Base-by-base conservation (phyloP, 495 filamentous ascomycete species). In the Xylaria bambusicola region DNA sequence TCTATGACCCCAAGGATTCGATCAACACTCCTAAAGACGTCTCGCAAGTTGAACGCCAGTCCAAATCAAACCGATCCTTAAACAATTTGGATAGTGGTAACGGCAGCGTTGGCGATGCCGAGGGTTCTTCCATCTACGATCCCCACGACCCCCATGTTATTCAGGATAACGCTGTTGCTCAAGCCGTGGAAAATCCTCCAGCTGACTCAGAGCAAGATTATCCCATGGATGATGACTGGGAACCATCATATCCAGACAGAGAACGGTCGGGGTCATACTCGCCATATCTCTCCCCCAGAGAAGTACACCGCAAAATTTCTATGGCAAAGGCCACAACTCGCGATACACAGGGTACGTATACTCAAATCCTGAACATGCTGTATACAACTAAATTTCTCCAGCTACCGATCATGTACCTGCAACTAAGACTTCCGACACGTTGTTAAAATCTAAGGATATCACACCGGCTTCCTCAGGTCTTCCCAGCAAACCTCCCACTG, bases 201-300 rank as follows among this genome's bases (percentile, higher is more conserved):
- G 54, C 20, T 5, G 56, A n/a, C n/a, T n/a, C 41, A 10, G 66
- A 65, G 44, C 65, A 45, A 26, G 65, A 66, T 7, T 68, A 66
- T 41, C 61, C 55, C 20, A 61, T 65, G 2, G 65, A 54, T 56
- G 68, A 61, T 8, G 65, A 66, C 20, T 70, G 68, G 68, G 68
- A 70, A 27, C 65, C 62, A 33, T 52, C 59, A 0, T 55, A 61
- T 21, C 63, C 52, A 59, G 71, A 64, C 31, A 73, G 72, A 15
- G 77, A 79, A 45, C 65, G 74, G 21, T 80, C 79, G 6, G 79
- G 75, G 3, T 81, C 80, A 3, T 82, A 84, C 52, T 84, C 81
- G 7, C 80, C 80, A 7, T 79, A 82, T 44, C 63, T 78, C 0
- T 80, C 80, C 2, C 78, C 80, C 12, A 67, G 68, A 17, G 77